Evolutionary conservation across 2,329 filamentous ascomycete genomes (phyloP).

Genomic region (Macrophomina phaseolina): DNA sequence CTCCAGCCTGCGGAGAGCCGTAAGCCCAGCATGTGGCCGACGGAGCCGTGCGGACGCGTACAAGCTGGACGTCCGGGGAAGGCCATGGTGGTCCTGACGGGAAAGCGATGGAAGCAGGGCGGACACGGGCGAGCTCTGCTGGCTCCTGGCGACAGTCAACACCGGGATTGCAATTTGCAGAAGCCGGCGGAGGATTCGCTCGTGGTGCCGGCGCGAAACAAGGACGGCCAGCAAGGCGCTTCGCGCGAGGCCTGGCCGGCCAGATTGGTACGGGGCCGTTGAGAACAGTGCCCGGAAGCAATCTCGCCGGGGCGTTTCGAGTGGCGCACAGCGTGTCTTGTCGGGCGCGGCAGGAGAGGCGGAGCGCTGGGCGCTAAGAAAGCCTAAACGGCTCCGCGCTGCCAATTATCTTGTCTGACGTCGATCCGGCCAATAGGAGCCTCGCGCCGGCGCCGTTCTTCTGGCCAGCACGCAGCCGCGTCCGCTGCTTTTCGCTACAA

Average conservation of each 20-base stretch:
- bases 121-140: not conserved
- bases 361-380: slow-evolving; percentile 20
- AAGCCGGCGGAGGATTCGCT: not conserved
- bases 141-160: not conserved
- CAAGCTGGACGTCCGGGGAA: not conserved
- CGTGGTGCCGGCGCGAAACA: too few relatives aligned
- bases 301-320: slow-evolving; percentile 13
- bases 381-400: slow-evolving; percentile 8
- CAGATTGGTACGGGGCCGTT: not conserved
- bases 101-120: not conserved
- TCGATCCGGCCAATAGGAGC: not conserved
- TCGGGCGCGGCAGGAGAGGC: slow-evolving; percentile 22
- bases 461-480: not conserved
- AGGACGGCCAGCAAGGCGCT: too few relatives aligned
- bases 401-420: slow-evolving; percentile 20
- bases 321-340: slow-evolving; percentile 18
- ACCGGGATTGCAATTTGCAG: not conserved
- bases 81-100: not conserved
- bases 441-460: not conserved
- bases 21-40: not conserved
- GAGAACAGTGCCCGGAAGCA: not conserved
- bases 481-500: not conserved
- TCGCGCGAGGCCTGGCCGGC: too few relatives aligned
- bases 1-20: not conserved
- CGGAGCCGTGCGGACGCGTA: not conserved